Conservation (phyloP, 805 yeast genomes). For the Nakazawaea ambrosiae region DNA sequence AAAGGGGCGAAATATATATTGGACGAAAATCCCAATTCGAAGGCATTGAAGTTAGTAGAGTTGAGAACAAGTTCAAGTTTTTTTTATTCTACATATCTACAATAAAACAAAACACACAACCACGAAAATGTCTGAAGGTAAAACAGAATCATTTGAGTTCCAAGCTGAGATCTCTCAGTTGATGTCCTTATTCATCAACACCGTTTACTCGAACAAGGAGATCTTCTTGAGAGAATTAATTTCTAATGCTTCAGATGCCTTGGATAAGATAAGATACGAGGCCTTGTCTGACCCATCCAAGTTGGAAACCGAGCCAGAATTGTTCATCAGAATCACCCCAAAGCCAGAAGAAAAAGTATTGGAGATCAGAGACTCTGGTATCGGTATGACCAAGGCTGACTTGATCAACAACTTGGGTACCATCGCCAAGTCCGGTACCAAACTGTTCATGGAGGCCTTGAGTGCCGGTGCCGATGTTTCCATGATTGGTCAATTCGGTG, state of each 20-base stretch:
- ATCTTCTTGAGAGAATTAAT: conserved; percentile 98
- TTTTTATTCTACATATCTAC: neutral
- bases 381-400: conserved; percentile 99
- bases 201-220: conserved; percentile 99
- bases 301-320: conserved; percentile 92
- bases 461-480: conserved; percentile 99
- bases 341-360: conserved; percentile 87
- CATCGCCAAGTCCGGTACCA: conserved; percentile 99
- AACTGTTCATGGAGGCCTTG: conserved; percentile 98
- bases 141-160: conserved; percentile 84
- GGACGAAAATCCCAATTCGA: too few species aligned
- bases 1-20: too few species aligned
- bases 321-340: conserved; percentile 97
- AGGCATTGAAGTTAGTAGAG: neutral
- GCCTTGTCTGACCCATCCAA: conserved; percentile 87
- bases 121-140: conserved; percentile 16
- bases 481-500: conserved; percentile 99
- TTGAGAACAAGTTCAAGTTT: too few species aligned
- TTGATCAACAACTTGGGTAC: conserved; percentile 99
- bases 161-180: conserved; percentile 99
- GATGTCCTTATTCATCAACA: conserved; percentile 99
- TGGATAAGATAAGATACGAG: conserved; percentile 97
- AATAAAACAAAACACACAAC: neutral
- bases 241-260: conserved; percentile 98
- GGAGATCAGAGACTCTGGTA: conserved; percentile 99